Conservation (phyloP, 2,329 filamentous ascomycete species). For the Penicillium brevicompactum region DNA sequence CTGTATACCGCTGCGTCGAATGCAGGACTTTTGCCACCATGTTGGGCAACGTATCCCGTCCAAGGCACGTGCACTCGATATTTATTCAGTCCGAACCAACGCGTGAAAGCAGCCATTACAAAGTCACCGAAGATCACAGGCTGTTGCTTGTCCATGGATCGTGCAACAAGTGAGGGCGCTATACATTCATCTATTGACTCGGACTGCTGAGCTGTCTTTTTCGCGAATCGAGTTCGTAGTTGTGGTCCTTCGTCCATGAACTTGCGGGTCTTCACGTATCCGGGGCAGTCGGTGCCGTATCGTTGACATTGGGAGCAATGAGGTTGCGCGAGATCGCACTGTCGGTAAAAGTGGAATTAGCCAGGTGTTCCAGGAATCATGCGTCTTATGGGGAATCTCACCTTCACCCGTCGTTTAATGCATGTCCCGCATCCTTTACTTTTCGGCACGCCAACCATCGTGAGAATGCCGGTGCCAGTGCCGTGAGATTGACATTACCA, state of each 20-base stretch:
- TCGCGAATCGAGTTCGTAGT: constrained; percentile 29
- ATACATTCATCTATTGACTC: constrained; percentile 27
- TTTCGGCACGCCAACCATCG: constrained; percentile 39
- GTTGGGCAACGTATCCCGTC: constrained; percentile 23
- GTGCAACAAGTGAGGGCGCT: constrained; percentile 25
- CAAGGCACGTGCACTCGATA: constrained; percentile 27
- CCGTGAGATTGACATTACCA: background rate
- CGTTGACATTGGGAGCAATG: constrained; percentile 34
- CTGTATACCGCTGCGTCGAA: constrained; percentile 30
- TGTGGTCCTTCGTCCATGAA: constrained; percentile 38
- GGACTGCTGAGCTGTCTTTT: background rate
- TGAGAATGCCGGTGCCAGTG: background rate
- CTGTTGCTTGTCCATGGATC: constrained; percentile 24
- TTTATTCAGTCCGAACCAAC: constrained; percentile 28
- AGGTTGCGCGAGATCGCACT: constrained; percentile 32
- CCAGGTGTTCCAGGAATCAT: background rate
- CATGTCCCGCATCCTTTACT: constrained; percentile 41
- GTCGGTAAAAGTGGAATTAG: background rate
- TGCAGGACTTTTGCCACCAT: constrained; percentile 22
- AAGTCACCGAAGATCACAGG: constrained; percentile 28
- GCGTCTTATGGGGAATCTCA: constrained; percentile 1
- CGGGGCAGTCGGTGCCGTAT: constrained; percentile 36
- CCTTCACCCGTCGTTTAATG: constrained; percentile 36
- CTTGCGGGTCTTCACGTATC: constrained; percentile 30
- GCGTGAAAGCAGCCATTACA: constrained; percentile 25